phyloP scores from a whole-genome alignment of 768 basidiomycete genomes.

The Termitomyces bulborhizus region DNA sequence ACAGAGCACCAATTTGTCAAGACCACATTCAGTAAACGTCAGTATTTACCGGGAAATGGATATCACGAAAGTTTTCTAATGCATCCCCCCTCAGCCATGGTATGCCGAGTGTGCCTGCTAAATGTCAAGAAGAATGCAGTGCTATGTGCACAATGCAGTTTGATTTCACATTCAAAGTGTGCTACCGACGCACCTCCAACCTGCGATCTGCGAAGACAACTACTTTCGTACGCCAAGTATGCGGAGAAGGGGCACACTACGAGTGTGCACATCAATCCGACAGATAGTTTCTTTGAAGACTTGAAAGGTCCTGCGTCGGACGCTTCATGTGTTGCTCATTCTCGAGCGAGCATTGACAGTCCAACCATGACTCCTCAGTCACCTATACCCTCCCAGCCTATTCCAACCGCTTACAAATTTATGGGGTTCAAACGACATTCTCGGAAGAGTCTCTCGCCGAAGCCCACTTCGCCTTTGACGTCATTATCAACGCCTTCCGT shows the following conservation, averaged over 20 bases:
- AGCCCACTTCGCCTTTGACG: conserved; percentile 28
- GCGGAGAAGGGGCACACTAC: conserved; percentile 59
- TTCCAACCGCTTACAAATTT: conserved; percentile 58
- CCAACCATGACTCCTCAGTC: conserved; percentile 22
- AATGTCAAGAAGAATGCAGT: conserved; percentile 84
- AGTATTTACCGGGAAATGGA: conserved; percentile 23
- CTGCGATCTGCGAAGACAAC: conserved; percentile 76
- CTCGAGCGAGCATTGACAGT: conserved; percentile 43
- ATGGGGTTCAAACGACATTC: conserved; percentile 56
- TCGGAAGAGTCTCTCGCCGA: conserved; percentile 47
- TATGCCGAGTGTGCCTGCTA: conserved; percentile 76
- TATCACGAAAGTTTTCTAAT: neutral
- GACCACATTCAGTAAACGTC: conserved; percentile 90
- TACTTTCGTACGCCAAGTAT: conserved; percentile 74
- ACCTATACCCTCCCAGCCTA: conserved; percentile 21
- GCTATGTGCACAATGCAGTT: conserved; percentile 83
- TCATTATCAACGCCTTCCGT: conserved; percentile 12
- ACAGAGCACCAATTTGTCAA: conserved; percentile 83
- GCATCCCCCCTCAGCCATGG: conserved; percentile 52
- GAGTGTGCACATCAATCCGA: conserved; percentile 47
- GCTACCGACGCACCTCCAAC: conserved; percentile 67
- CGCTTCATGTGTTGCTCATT: conserved; percentile 42
- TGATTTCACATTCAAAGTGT: conserved; percentile 83
- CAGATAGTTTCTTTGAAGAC: conserved; percentile 35
- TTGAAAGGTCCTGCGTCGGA: conserved; percentile 51